A percentile compares a stretch with the other conserved stretches of the same genome.
Evolutionary conservation across 192 early-diverging fungal genomes (phyloP).

Genomic region (Linnemannia hyalina): DNA sequence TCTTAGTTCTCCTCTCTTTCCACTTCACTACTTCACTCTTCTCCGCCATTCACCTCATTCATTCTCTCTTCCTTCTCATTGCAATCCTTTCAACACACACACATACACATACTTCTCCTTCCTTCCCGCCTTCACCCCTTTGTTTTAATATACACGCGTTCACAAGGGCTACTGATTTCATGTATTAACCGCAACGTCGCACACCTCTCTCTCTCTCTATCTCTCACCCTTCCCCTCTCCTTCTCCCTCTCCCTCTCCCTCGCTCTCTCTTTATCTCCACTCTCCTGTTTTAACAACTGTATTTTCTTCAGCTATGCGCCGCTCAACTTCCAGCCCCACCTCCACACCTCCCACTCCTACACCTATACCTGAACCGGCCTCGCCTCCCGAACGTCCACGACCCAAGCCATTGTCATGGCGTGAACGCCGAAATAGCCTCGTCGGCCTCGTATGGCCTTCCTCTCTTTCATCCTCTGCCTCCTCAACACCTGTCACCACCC

Average conservation of each 20-base stretch:
- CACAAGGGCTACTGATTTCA: background rate
- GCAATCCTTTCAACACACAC: background rate
- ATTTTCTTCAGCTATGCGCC: slow-evolving; percentile 32
- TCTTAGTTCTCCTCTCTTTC: background rate
- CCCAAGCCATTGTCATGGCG: slow-evolving; percentile 50
- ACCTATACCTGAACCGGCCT: slow-evolving; percentile 11
- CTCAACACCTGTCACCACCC: slow-evolving; percentile 38
- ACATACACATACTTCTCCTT: background rate
- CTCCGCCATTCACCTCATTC: background rate
- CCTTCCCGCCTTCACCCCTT: background rate
- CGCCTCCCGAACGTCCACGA: slow-evolving; percentile 20
- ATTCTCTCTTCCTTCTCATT: background rate
- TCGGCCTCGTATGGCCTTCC: slow-evolving; percentile 49
- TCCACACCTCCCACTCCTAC: slow-evolving; percentile 7
- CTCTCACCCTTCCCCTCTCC: background rate
- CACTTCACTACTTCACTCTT: background rate
- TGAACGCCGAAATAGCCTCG: slow-evolving; percentile 49
- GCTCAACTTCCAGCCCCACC: slow-evolving; percentile 31
- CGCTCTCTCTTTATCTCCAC: background rate
- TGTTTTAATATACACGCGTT: background rate
- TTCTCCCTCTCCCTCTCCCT: background rate
- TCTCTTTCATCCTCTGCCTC: slow-evolving; percentile 35
- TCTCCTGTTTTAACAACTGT: slow-evolving; percentile 6
- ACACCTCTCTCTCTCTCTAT: background rate
- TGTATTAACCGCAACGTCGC: background rate